Conservation (phyloP, 257 asterid genomes). For the Cinchona pubescens region DNA sequence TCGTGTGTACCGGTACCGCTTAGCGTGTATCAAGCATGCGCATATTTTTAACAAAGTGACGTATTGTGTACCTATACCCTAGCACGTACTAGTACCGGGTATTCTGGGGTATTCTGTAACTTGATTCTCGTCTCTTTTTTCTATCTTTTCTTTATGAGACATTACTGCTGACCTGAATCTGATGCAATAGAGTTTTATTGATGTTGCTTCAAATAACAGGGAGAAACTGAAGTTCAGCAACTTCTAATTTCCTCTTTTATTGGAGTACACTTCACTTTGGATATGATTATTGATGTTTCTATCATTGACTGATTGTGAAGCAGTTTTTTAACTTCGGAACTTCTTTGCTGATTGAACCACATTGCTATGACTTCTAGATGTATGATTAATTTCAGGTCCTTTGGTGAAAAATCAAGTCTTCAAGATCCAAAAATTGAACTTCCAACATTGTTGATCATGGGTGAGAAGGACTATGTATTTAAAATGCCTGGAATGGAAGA, state of each 20-base stretch:
- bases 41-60: no score
- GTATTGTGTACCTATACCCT: no score
- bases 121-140: neutral
- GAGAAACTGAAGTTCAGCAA: neutral
- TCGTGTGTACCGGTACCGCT: no score
- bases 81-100: no score
- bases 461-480: conserved; percentile 62
- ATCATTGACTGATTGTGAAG: neutral
- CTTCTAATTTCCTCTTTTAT: neutral
- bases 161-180: neutral
- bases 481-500: conserved; percentile 62
- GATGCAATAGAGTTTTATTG: neutral
- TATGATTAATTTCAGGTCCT: conserved; percentile 32
- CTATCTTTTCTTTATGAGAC: neutral
- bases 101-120: no score
- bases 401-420: conserved; percentile 12
- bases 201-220: neutral
- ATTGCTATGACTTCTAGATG: neutral
- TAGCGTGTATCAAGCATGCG: no score
- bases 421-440: conserved; percentile 47
- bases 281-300: no score
- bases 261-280: neutral
- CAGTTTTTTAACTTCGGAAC: neutral
- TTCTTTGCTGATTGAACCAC: neutral
- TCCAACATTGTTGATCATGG: conserved; percentile 68